Base-by-base conservation (phyloP, 768 basidiomycete genomes). In the Cystoderma amianthinum region DNA sequence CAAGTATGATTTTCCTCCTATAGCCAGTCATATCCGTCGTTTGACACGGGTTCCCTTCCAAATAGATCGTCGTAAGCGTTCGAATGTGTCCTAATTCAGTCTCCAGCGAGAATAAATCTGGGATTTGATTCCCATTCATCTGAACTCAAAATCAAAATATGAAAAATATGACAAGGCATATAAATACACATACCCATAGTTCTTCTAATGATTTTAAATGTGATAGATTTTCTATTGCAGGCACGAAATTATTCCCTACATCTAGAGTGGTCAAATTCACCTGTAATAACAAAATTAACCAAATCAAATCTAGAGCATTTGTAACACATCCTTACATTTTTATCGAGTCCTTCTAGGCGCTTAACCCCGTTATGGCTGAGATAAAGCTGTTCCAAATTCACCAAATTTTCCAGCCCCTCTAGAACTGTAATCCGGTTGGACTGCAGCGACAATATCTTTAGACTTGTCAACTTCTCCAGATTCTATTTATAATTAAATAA, bases 21-120 rank as follows among this genome's bases (percentile, higher is more conserved):
- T 98, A 99, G 16, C 71, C 76, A 2, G 74, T 67, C 59, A 77
- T 83, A 53, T 97, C 89, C 11, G 68, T 71, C 34, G 61, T 70
- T 57, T 99, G 93, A 48, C 91, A 86, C 2, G 96, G 96, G 55
- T 99, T 99, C 3, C 79, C 84, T 63, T 99, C 96, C 18, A 99
- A 77, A 58, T 99, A 99, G 5, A 99, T 70, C 1, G 96, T 99
- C 56, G 83, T 72, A 10, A 99, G 70, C 1, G 78, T 70, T 5
- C 62, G 37, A 21, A 89, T 67, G 10, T 72, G 64, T 43, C 63
- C 59, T 41, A 95, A 72, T 56, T 94, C 74, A 0, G 69, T 58
- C 25, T 86, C 84, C 4, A 98, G 65, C 2, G 76, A 69, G 5
- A 63, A 69, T 5, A 97, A 64, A 45, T 82, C 76, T 3, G 80